These are phyloP conservation scores for Sclerotinia borealis DNA, from an alignment of 2,329 filamentous ascomycete species.

Conservation along the genomic window DNA sequence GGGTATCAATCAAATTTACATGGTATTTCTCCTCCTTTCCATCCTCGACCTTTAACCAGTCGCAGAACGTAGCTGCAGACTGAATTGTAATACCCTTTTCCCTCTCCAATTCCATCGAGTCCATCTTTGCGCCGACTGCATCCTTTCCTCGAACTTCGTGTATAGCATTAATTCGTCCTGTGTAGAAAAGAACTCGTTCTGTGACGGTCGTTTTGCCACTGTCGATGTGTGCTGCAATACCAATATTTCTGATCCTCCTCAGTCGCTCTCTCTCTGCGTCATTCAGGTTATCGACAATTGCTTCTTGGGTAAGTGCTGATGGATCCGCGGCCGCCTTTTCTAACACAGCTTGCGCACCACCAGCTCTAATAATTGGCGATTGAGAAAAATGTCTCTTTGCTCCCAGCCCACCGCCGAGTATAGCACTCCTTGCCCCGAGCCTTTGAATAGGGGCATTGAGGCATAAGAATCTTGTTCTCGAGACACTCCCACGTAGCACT, in stretches of 20 bases:
- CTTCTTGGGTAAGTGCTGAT: conserved; percentile 23
- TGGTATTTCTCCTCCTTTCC: conserved; percentile 88
- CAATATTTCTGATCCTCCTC: conserved; percentile 86
- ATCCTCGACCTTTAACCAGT: conserved; percentile 85
- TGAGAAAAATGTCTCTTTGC: conserved; percentile 29
- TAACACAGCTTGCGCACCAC: conserved; percentile 30
- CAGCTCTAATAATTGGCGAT: conserved; percentile 23
- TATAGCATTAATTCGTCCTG: conserved; percentile 91
- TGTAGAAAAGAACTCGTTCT: conserved; percentile 96
- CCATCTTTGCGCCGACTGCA: conserved; percentile 96
- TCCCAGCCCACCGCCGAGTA: conserved; percentile 14
- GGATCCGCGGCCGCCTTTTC: conserved; percentile 29
- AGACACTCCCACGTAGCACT: conserved; percentile 19
- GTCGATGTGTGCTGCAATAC: conserved; percentile 98
- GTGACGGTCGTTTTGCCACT: conserved; percentile 96
- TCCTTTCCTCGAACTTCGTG: conserved; percentile 96
- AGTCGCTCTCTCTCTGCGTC: conserved; percentile 73
- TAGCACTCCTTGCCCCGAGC: conserved; percentile 14
- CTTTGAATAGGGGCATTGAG: conserved; percentile 26
- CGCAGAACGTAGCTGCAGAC: conserved; percentile 94
- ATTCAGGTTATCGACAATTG: conserved; percentile 29
- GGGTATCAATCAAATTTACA: conserved; percentile 97
- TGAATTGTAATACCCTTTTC: conserved; percentile 99
- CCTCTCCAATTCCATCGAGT: conserved; percentile 97
- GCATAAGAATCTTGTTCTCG: conserved; percentile 28